phyloP scores from a whole-genome alignment of 2,329 filamentous ascomycete species.

The Phialophora verrucosa region DNA sequence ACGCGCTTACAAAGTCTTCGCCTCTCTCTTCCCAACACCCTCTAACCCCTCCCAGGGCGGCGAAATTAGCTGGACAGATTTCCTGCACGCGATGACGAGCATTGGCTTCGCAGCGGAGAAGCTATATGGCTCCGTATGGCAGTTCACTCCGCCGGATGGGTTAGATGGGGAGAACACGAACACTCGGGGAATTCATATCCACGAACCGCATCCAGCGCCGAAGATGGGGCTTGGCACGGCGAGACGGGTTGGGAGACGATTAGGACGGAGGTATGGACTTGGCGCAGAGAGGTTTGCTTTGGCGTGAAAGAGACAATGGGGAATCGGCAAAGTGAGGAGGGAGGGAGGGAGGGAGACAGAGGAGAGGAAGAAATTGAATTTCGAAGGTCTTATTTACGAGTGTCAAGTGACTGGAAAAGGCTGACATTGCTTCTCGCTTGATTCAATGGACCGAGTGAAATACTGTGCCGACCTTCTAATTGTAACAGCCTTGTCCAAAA shows the following conservation, averaged over 20 bases:
- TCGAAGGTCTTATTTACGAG: conserved; percentile 8
- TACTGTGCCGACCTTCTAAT: background rate
- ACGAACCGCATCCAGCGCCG: conserved; percentile 63
- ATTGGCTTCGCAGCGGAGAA: conserved; percentile 62
- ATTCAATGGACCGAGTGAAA: background rate
- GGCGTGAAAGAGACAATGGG: conserved; percentile 13
- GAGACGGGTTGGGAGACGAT: conserved; percentile 55
- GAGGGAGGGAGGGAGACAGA: background rate
- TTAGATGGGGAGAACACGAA: conserved; percentile 44
- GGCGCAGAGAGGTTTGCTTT: conserved; percentile 16
- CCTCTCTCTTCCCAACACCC: conserved; percentile 50
- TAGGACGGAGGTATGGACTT: conserved; percentile 57
- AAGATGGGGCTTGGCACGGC: conserved; percentile 59
- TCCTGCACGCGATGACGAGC: conserved; percentile 58
- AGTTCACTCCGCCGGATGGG: conserved; percentile 55
- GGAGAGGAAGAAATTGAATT: conserved; percentile 4
- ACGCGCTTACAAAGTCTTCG: conserved; percentile 52
- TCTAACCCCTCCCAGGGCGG: conserved; percentile 49
- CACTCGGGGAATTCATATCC: conserved; percentile 62
- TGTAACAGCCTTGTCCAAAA: background rate
- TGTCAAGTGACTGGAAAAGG: background rate
- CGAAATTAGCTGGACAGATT: conserved; percentile 61
- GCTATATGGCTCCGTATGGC: conserved; percentile 66
- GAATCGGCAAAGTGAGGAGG: conserved; percentile 1
- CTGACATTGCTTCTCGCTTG: background rate